Evolutionary conservation across 495 filamentous ascomycete genomes (phyloP), one percentile per base, ranked within the genome.

Genomic region (Neurospora tetrasperma): DNA sequence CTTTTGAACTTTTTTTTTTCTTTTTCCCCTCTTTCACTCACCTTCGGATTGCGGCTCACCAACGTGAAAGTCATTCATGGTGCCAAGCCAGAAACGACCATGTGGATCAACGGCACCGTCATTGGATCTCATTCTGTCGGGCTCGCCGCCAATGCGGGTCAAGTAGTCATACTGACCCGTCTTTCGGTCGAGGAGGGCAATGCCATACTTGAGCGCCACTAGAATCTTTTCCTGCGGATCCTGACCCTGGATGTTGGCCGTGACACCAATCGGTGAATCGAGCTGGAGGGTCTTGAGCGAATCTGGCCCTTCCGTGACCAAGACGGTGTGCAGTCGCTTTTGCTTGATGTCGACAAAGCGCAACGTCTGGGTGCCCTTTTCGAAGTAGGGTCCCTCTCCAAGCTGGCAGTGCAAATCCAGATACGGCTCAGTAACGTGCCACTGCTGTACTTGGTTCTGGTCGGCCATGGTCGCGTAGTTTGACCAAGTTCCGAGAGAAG

Each of bases 301-400:
- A 16, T 81, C 82, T 27, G 90, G 87, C 5, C 90, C 91, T 72
- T 87, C 81, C 42, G 79, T 82, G n/a, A 96, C 83, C 77, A 93
- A 87, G 72, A 97, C 85, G 42, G 84, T 83, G 82, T 96, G 94
- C 48, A 97, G 79, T 74, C 90, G 88, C 78, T 91, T 85, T 74
- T 92, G 88, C 81, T 90, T 92, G 81, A 97, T 96, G 83, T 98
- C 94, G 73, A 97, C 89, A 81, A 96, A 97, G 74, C 94, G 92
- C 46, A 97, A 88, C 73, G 88, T 88, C 75, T 93, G 87, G 48
- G 86, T 89, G 31, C 81, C 81, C 39, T 85, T 79, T 77, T 96
- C 92, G 81, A 91, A 92, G 83, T 88, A 94, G 16, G 94, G 94
- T 2, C 89, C 95, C 83, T 97, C 94, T 72, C 93, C 92, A 39